Base-by-base conservation (phyloP, 495 filamentous ascomycete genomes). In the Xylaria cubensis region DNA sequence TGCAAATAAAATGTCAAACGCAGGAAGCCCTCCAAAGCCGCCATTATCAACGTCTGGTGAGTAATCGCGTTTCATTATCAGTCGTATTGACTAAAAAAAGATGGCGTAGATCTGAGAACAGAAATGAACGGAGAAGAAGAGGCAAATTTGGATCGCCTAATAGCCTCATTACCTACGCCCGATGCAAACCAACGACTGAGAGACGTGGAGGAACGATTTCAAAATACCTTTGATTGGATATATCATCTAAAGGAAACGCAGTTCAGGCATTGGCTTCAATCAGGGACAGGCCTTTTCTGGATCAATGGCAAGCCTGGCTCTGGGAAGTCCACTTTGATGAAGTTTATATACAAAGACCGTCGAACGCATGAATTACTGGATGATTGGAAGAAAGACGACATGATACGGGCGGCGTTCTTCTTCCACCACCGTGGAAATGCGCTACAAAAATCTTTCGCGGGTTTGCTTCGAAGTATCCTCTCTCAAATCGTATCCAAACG, bases 281-380 rank as follows among this genome's bases (percentile, higher is more conserved):
- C n/a, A 0, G 71, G 62, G 9, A 48, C 34, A 1, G 69, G 71
- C 4, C 59, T 75, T 42, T 77, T 73, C 48, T 77, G 75, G 75
- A 77, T 77, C 3, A 68, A 72, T 24, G 75, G 75, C 19, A 73
- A 72, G 26, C 75, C 44, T 19, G 44, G 44, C 17, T 48, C 44
- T 5, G 44, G 44, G n/a, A 48, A 48, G 13, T 48, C 44, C 73
- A 53, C 75, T 39, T 58, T 75, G n/a, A 77, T 77, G 75, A 77
- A 75, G 42, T 77, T 75, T 36, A 73, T 77, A 59, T 70, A 53
- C 46, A 9, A 73, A 58, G 68, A 75, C 26, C 39, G 34, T 12
- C 68, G 71, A 26, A 77, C 75, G n/a, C 44, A 39, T 13, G 55
- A 70, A 7, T 72, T 75, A 15, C 68, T 75, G 15, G 39, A 46